Percentiles rank a stretch among this genome's conserved stretches.
These are phyloP conservation scores for Irpex sp. DNA, from an alignment of 1,284 basidiomycete genomes.

Conservation along the genomic window DNA sequence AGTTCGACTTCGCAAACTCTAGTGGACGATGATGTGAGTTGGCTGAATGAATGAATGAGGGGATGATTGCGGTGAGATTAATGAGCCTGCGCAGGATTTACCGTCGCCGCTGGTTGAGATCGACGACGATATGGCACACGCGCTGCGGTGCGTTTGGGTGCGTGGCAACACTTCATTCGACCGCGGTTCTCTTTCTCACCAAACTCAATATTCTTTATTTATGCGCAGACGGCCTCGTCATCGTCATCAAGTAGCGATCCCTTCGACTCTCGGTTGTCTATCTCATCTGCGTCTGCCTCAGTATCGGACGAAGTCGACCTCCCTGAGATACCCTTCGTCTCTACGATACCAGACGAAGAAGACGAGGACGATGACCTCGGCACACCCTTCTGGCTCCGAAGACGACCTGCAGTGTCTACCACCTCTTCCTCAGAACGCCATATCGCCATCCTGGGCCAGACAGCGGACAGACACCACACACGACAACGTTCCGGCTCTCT, in stretches of 20 bases:
- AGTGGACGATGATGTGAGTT: constrained; percentile 14
- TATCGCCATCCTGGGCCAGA: constrained; percentile 18
- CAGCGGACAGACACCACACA: constrained; percentile 18
- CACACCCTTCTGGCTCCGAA: constrained; percentile 22
- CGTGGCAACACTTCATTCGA: constrained; percentile 1
- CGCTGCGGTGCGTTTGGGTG: constrained; percentile 9
- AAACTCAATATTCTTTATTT: not conserved
- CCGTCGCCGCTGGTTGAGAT: constrained; percentile 5
- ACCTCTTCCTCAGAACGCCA: constrained; percentile 19
- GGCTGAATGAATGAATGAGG: not conserved
- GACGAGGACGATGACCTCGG: constrained; percentile 17
- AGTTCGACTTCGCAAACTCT: constrained; percentile 16
- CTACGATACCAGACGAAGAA: constrained; percentile 12
- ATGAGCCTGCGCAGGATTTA: constrained; percentile 1
- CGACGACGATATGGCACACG: constrained; percentile 1
- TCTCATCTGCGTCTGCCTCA: constrained; percentile 22
- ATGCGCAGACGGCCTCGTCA: constrained; percentile 17
- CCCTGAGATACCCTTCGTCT: constrained; percentile 30
- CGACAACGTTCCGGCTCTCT: constrained; percentile 26
- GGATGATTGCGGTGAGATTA: not conserved
- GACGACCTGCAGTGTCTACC: constrained; percentile 21
- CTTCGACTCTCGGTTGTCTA: constrained; percentile 24
- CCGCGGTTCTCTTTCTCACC: not conserved
- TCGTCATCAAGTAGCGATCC: constrained; percentile 25
- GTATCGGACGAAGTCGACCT: constrained; percentile 25